Base-by-base conservation (phyloP, 306 rosid genomes). In the Cucurbita ficifolia region DNA sequence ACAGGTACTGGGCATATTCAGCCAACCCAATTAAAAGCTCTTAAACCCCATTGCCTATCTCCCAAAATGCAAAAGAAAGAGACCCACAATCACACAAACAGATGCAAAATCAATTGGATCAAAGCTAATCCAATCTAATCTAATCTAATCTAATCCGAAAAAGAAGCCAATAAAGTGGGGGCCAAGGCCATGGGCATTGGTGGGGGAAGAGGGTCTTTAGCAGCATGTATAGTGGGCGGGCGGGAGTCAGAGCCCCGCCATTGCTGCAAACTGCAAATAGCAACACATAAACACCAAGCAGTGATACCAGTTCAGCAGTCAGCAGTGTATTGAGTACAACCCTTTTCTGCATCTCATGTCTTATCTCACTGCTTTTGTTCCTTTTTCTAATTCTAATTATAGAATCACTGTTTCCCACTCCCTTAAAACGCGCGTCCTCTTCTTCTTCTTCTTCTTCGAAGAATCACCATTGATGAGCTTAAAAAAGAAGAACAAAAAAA, bases 211-310 rank as follows among this genome's bases (percentile, higher is more conserved):
- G 46, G 22, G 35, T 21, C 46, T 77, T 80, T 65, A 80, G 84
- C 85, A 76, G 87, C 84, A 81, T 72, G 38, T 59, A 81, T 78
- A 72, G 81, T 83, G 88, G 89, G 85, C 80, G 81, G 38, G 75
- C 77, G 77, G 33, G 51, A 79, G 36, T 75, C 84, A 82, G 81
- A 81, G 75, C 51, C 38, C 21, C 53, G 67, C 48, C 68, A 3
- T 8, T 49, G 49, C 81, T 36, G 49, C 76, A 58, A 59, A 45
- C 12, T 18, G 55, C 18, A 51, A 51, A 51, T 49, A 51, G 55
- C 9, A 51, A 51, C 53, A 17, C 21, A 51, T 6, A 50, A 17
- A 51, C 55, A 51, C 21, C 19, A 17, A 51, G 21, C 65, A 60
- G 38, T 17, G 10, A 33, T 14, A 61, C 13, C 7, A 60, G 21